These are phyloP conservation scores for Gleditsia sinensis DNA, from an alignment of 306 rosid species.

Conservation along the genomic window DNA sequence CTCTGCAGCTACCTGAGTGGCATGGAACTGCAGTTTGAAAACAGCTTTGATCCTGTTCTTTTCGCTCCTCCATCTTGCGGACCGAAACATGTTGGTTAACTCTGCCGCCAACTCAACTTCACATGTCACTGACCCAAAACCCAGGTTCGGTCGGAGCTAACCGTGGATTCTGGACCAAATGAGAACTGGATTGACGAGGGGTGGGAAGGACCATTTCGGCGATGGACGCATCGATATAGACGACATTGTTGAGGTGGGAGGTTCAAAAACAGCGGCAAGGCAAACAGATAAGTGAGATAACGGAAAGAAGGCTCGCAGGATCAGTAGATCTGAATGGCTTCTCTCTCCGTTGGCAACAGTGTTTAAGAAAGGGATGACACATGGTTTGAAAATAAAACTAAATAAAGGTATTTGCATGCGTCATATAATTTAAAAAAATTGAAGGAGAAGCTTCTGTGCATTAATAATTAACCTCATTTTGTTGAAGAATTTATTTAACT, in stretches of 20 bases:
- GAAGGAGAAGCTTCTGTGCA: conserved; percentile 39
- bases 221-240: conserved; percentile 15
- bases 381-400: not conserved
- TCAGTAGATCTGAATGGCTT: conserved; percentile 40
- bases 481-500: not conserved
- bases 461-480: not conserved
- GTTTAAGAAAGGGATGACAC: conserved; percentile 42
- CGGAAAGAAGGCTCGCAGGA: conserved; percentile 1
- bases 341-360: conserved; percentile 33
- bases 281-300: not conserved
- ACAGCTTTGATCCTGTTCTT: conserved; percentile 77
- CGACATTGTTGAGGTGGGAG: not conserved
- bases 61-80: conserved; percentile 89
- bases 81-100: conserved; percentile 65
- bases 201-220: conserved; percentile 29
- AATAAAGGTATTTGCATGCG: not conserved
- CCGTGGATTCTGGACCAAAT: conserved; percentile 19
- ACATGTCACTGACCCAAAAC: conserved; percentile 26
- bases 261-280: conserved; percentile 3
- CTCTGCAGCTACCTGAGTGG: conserved; percentile 65
- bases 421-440: conserved; percentile 10
- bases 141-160: conserved; percentile 29
- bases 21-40: conserved; percentile 84
- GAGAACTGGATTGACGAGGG: conserved; percentile 35
- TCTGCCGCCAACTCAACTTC: conserved; percentile 13